Conservation (phyloP, 768 basidiomycete species). For the Podaxis pistillaris region DNA sequence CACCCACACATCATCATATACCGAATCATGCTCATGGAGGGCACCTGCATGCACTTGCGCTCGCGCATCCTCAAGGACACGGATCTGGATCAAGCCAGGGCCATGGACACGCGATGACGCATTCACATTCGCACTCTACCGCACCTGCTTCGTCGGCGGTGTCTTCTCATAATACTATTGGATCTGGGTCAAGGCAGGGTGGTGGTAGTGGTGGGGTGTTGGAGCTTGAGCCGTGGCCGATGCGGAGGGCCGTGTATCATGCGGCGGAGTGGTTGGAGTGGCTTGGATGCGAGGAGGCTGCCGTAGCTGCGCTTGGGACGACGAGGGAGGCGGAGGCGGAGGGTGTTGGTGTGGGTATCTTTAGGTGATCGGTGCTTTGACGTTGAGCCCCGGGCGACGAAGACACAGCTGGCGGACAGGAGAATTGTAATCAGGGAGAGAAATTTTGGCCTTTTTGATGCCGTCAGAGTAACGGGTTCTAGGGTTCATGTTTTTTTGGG, state of each 20-base stretch:
- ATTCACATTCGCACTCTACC: not conserved
- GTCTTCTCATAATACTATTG: not conserved
- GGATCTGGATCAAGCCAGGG: not conserved
- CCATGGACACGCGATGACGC: not conserved
- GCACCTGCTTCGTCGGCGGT: not conserved
- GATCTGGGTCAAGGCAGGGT: constrained; percentile 2
- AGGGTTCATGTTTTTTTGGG: too few relatives aligned
- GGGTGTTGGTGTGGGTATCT: constrained; percentile 10
- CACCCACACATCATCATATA: constrained; percentile 6
- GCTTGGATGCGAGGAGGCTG: constrained; percentile 59
- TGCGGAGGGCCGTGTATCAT: constrained; percentile 48
- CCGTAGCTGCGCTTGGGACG: constrained; percentile 5
- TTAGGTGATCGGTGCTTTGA: not conserved
- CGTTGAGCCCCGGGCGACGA: too few relatives aligned
- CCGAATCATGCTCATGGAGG: constrained; percentile 12
- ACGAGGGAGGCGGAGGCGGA: constrained; percentile 14
- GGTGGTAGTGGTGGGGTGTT: constrained; percentile 25
- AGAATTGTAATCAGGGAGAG: too few relatives aligned
- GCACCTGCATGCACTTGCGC: constrained; percentile 8
- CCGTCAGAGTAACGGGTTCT: too few relatives aligned
- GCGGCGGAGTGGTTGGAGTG: constrained; percentile 64
- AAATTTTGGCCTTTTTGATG: too few relatives aligned
- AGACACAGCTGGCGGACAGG: too few relatives aligned
- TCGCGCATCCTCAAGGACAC: constrained; percentile 1
- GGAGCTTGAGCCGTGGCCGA: constrained; percentile 58